phyloP scores from a whole-genome alignment of 495 filamentous ascomycete species.

The Parathielavia hyrcaniae region DNA sequence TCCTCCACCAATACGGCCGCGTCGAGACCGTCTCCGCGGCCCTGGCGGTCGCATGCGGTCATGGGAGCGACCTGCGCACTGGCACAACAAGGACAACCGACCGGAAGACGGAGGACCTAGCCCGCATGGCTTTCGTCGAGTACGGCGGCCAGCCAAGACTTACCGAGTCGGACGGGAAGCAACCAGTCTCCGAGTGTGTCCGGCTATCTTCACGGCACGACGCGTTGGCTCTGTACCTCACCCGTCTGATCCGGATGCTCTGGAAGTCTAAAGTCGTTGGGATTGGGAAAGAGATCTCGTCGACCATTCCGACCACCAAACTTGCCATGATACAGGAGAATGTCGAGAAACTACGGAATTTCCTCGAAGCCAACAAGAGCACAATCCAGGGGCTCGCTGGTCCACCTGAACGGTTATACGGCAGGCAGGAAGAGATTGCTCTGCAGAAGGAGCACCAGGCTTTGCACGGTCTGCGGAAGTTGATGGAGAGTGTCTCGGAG shows the following conservation, averaged over 20 bases:
- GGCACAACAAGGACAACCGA: constrained; percentile 70
- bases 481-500: constrained; percentile 83
- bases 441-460: constrained; percentile 91
- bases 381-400: constrained; percentile 91
- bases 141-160: constrained; percentile 76
- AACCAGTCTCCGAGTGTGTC: constrained; percentile 65
- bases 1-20: constrained; percentile 75
- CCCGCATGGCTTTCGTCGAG: constrained; percentile 81
- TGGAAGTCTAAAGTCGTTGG: constrained; percentile 63
- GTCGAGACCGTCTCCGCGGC: constrained; percentile 83
- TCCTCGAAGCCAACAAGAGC: constrained; percentile 74
- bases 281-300: constrained; percentile 40
- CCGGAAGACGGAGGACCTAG: constrained; percentile 71
- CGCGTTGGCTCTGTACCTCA: constrained; percentile 79
- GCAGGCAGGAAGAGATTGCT: constrained; percentile 80
- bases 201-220: constrained; percentile 82
- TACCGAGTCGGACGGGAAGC: constrained; percentile 64
- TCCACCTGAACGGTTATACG: constrained; percentile 67
- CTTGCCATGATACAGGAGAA: constrained; percentile 71
- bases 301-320: constrained; percentile 57
- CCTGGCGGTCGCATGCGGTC: constrained; percentile 91
- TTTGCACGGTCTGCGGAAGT: constrained; percentile 70
- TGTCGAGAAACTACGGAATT: constrained; percentile 67
- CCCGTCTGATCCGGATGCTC: constrained; percentile 72
- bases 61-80: constrained; percentile 67